A percentile compares a stretch with the other conserved stretches of the same genome.
phyloP scores from a whole-genome alignment of 116 monocot species.

The Zostera marina region DNA sequence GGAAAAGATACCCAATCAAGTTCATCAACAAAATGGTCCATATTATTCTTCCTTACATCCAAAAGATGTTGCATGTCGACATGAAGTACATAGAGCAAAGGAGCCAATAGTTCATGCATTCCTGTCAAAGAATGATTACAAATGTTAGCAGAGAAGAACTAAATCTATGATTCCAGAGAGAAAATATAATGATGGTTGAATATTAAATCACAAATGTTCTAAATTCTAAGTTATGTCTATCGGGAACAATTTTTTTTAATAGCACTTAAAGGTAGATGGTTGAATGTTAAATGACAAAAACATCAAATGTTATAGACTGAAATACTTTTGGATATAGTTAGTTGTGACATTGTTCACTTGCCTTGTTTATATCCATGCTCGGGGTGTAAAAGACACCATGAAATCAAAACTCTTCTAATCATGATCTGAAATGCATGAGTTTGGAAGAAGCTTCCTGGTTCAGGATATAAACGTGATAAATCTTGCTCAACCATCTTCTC shows the following conservation, averaged over 20 bases:
- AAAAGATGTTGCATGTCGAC: conserved; percentile 43
- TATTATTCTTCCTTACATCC: conserved; percentile 35
- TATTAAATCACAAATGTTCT: neutral
- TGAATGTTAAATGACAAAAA: neutral
- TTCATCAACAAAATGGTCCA: conserved; percentile 58
- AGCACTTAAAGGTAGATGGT: neutral
- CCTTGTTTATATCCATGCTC: conserved; percentile 85
- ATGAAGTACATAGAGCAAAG: conserved; percentile 70
- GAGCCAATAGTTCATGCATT: conserved; percentile 92
- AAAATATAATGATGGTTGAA: neutral
- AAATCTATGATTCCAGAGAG: neutral
- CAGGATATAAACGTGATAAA: conserved; percentile 79
- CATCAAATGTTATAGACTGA: neutral
- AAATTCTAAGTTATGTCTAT: neutral
- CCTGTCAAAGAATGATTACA: conserved; percentile 26
- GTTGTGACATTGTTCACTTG: conserved; percentile 4
- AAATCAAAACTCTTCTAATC: conserved; percentile 59
- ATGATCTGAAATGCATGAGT: conserved; percentile 57
- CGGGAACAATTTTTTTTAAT: neutral
- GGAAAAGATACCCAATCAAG: conserved; percentile 35
- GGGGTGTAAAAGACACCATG: conserved; percentile 81
- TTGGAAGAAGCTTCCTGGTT: conserved; percentile 63
- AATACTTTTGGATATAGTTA: neutral
- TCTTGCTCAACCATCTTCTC: conserved; percentile 78
- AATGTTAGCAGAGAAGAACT: neutral